phyloP scores from a whole-genome alignment of 1,139 yeast species.

The Wickerhamomyces sp. region DNA sequence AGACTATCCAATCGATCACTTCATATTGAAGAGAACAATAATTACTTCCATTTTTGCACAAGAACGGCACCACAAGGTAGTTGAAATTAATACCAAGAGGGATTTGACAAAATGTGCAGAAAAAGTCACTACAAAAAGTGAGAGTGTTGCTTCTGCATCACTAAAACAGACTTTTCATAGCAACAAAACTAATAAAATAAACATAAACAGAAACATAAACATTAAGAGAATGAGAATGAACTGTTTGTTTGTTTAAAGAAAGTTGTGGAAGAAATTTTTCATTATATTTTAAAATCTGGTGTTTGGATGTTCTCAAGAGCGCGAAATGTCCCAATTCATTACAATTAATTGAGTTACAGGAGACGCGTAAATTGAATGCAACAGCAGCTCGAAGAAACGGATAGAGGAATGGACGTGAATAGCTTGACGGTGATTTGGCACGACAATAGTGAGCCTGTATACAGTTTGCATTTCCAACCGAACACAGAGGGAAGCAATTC shows the following conservation, averaged over 20 bases:
- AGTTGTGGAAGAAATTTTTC: too few species aligned
- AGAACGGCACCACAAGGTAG: slow-evolving; percentile 27
- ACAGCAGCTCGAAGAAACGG: too few species aligned
- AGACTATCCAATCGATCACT: slow-evolving; percentile 19
- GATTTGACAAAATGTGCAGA: slow-evolving; percentile 28
- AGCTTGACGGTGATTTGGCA: slow-evolving; percentile 51
- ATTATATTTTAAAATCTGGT: too few species aligned
- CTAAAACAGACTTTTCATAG: neutral
- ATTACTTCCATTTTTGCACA: slow-evolving; percentile 23
- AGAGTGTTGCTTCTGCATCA: neutral
- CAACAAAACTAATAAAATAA: too few species aligned
- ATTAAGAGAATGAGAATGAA: too few species aligned
- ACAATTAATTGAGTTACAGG: too few species aligned
- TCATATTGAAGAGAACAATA: slow-evolving; percentile 3
- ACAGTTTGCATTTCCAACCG: slow-evolving; percentile 78
- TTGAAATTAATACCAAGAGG: slow-evolving; percentile 23
- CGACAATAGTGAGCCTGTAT: slow-evolving; percentile 75
- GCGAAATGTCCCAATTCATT: too few species aligned
- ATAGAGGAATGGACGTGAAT: slow-evolving; percentile 6
- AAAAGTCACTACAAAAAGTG: neutral
- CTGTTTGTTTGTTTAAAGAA: too few species aligned
- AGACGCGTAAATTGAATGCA: too few species aligned
- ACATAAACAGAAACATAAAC: too few species aligned
- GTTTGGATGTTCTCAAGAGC: too few species aligned
- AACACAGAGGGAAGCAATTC: slow-evolving; percentile 21